A percentile compares a stretch with the other conserved stretches of the same genome.
phyloP scores from a whole-genome alignment of 1,284 basidiomycete genomes.

The Peniophora sp. region DNA sequence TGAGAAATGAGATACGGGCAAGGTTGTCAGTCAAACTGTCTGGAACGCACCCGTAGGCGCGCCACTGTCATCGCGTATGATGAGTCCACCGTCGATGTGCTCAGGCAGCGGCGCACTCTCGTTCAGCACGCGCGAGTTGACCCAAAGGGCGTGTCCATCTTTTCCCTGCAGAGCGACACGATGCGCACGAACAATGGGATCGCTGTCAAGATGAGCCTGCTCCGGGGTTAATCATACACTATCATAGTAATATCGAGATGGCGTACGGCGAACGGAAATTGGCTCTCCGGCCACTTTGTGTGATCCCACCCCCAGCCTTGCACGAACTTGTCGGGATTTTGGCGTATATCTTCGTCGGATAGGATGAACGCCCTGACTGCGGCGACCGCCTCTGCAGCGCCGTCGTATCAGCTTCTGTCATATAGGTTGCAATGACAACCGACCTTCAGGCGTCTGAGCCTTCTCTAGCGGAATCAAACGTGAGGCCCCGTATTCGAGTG shows the following conservation, averaged over 20 bases:
- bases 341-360: slow-evolving; percentile 42
- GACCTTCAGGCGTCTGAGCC: slow-evolving; percentile 50
- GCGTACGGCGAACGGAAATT: slow-evolving; percentile 74
- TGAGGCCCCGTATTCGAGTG: slow-evolving; percentile 68
- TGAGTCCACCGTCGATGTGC: slow-evolving; percentile 71
- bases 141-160: slow-evolving; percentile 88
- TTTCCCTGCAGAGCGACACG: slow-evolving; percentile 75
- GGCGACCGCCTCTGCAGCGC: slow-evolving; percentile 47
- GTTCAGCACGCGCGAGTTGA: slow-evolving; percentile 57
- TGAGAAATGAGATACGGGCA: slow-evolving; percentile 15
- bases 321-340: slow-evolving; percentile 56
- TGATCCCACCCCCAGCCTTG: slow-evolving; percentile 92
- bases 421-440: neutral
- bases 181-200: slow-evolving; percentile 58
- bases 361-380: slow-evolving; percentile 63
- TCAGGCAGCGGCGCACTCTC: slow-evolving; percentile 55
- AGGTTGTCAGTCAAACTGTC: too few relatives aligned
- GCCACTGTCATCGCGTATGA: slow-evolving; percentile 62
- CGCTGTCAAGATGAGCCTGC: slow-evolving; percentile 67
- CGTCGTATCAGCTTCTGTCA: neutral
- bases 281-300: slow-evolving; percentile 58
- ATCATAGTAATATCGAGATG: too few relatives aligned
- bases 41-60: slow-evolving; percentile 60
- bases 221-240: slow-evolving; percentile 1
- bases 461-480: slow-evolving; percentile 60